Evolutionary conservation across 2,329 filamentous ascomycete species (phyloP).

Genomic region (Orbilia blumenaviensis): DNA sequence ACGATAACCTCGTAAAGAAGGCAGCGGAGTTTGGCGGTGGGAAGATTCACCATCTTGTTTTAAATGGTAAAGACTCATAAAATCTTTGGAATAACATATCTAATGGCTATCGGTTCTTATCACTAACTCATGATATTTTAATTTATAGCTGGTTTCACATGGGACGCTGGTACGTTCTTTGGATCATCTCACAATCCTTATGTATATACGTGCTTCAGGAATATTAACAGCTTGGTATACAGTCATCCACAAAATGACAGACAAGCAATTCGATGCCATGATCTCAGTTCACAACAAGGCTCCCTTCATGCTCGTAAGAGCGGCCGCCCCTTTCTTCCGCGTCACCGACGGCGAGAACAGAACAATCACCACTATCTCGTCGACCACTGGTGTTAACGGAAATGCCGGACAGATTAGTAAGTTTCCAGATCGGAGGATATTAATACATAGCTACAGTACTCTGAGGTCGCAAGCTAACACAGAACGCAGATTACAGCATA

Average conservation of each 20-base stretch:
- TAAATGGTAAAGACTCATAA: conserved; percentile 90
- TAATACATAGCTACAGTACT: too few relatives aligned
- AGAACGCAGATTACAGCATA: conserved; percentile 82
- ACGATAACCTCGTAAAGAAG: conserved; percentile 75
- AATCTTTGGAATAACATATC: conserved; percentile 60
- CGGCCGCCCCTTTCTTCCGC: conserved; percentile 84
- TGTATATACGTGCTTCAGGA: background rate
- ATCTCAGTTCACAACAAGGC: conserved; percentile 83
- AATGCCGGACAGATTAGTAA: conserved; percentile 68
- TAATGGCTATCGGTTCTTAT: background rate
- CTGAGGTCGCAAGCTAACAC: conserved; percentile 1
- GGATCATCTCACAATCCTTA: conserved; percentile 67
- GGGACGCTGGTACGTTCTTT: conserved; percentile 74
- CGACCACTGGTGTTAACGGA: conserved; percentile 81
- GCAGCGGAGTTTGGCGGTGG: conserved; percentile 82
- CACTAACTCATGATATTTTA: background rate
- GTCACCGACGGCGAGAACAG: conserved; percentile 82
- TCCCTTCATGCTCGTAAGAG: conserved; percentile 82
- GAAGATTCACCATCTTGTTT: conserved; percentile 90
- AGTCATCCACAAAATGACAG: conserved; percentile 70
- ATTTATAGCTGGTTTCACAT: conserved; percentile 68
- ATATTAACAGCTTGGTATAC: background rate
- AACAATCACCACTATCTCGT: conserved; percentile 83
- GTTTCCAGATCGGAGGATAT: background rate
- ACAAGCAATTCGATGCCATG: conserved; percentile 92